These are phyloP conservation scores for Ogataea trehalophila DNA, from an alignment of 805 yeast genomes.

Conservation along the genomic window DNA sequence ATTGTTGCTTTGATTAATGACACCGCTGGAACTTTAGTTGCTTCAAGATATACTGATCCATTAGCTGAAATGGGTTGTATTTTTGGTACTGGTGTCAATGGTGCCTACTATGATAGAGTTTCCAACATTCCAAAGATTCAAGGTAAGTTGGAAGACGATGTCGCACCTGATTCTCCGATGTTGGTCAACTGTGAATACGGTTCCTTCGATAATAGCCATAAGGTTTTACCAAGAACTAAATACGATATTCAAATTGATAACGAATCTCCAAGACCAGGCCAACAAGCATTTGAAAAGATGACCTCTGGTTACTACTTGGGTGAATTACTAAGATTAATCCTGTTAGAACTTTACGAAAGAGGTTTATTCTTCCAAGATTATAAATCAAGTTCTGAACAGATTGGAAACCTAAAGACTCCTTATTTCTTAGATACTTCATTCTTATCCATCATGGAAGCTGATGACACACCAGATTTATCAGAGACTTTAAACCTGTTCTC, in stretches of 20 bases:
- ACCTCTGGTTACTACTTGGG: conserved; percentile 96
- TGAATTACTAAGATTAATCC: conserved; percentile 77
- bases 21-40: conserved; percentile 95
- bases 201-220: conserved; percentile 91
- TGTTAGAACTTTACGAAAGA: conserved; percentile 66
- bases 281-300: conserved; percentile 97
- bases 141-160: conserved; percentile 66
- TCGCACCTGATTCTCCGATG: conserved; percentile 69
- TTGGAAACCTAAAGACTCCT: conserved; percentile 55
- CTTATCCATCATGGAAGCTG: conserved; percentile 84
- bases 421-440: conserved; percentile 86
- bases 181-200: conserved; percentile 99
- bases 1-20: conserved; percentile 95
- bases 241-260: conserved; percentile 79
- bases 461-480: conserved; percentile 78
- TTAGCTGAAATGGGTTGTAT: conserved; percentile 93
- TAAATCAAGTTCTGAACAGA: conserved; percentile 43
- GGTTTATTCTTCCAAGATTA: conserved; percentile 64
- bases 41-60: conserved; percentile 90
- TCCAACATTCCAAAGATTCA: conserved; percentile 77
- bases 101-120: conserved; percentile 87
- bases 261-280: conserved; percentile 95
- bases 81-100: conserved; percentile 98
- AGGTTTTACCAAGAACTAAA: conserved; percentile 82
- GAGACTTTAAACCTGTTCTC: conserved; percentile 70